phyloP scores from a whole-genome alignment of 164 flowering plant species.

The Taxillus chinensis region DNA sequence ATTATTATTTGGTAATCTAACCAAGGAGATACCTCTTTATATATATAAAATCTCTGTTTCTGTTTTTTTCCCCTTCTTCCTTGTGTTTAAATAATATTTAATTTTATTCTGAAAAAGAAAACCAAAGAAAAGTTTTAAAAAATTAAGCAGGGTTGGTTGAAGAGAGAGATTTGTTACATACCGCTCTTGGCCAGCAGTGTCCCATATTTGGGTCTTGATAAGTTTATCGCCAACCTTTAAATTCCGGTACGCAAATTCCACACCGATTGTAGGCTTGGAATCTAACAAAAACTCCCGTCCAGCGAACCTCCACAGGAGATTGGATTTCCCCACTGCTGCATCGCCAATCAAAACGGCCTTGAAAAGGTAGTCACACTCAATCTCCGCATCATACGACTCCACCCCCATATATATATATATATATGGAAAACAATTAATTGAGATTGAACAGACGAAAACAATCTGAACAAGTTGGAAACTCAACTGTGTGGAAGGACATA shows the following conservation, averaged over 20 bases:
- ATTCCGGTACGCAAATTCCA: slow-evolving; percentile 63
- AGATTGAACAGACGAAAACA: too few species aligned
- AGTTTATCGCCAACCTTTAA: slow-evolving; percentile 38
- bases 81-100: too few species aligned
- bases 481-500: too few species aligned
- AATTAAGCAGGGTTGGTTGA: too few species aligned
- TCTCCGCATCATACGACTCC: slow-evolving; percentile 44
- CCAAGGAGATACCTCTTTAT: too few species aligned
- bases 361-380: slow-evolving; percentile 76
- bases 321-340: slow-evolving; percentile 66
- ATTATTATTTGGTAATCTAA: too few species aligned
- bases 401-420: slow-evolving; percentile 7
- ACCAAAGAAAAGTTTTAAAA: too few species aligned
- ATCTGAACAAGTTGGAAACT: too few species aligned
- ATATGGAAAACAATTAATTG: too few species aligned
- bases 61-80: too few species aligned
- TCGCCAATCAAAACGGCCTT: slow-evolving; percentile 65
- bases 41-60: too few species aligned
- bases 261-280: slow-evolving; percentile 72
- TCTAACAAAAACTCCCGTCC: slow-evolving; percentile 46
- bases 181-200: slow-evolving; percentile 83
- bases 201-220: slow-evolving; percentile 77
- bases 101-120: too few species aligned
- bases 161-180: slow-evolving; percentile 5
- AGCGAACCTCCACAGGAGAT: slow-evolving; percentile 53